Percentiles rank a stretch among this genome's conserved stretches.
Conservation (phyloP, 2,329 filamentous ascomycete species). For the Pseudogymnoascus sp. region DNA sequence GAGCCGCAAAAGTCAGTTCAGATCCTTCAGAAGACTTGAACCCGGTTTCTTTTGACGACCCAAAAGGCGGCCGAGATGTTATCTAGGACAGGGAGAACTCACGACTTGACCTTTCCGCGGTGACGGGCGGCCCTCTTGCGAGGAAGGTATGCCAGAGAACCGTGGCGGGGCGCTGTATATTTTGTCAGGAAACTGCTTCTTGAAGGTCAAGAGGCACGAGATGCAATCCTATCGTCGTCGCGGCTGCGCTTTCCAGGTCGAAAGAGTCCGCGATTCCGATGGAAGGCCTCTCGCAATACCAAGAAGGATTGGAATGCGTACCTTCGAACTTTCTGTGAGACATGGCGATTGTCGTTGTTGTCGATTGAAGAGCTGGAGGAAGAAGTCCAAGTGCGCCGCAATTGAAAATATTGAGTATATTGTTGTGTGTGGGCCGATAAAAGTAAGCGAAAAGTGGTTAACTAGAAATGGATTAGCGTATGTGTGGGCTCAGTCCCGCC, state of each 20-base stretch:
- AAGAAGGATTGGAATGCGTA: neutral
- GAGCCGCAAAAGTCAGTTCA: constrained; percentile 18
- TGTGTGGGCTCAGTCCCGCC: neutral
- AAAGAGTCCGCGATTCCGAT: constrained; percentile 3
- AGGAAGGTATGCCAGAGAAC: constrained; percentile 80
- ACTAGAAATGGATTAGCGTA: neutral
- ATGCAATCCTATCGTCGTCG: constrained; percentile 6
- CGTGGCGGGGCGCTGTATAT: constrained; percentile 79
- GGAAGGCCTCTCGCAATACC: neutral
- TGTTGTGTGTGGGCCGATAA: constrained; percentile 10
- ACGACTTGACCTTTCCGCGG: constrained; percentile 98
- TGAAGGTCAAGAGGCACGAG: neutral
- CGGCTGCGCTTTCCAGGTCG: constrained; percentile 7
- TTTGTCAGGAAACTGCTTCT: neutral
- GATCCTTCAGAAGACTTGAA: constrained; percentile 19
- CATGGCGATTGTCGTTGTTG: constrained; percentile 10
- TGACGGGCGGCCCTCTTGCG: constrained; percentile 91
- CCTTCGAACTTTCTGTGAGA: constrained; percentile 25
- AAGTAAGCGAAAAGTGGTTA: constrained; percentile 8
- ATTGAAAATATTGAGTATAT: constrained; percentile 11
- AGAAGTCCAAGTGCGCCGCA: constrained; percentile 9
- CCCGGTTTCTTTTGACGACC: constrained; percentile 21
- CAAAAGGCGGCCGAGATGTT: constrained; percentile 14
- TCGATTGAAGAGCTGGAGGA: constrained; percentile 10
- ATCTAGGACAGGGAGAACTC: constrained; percentile 38